Percentiles rank a stretch among this genome's conserved stretches.
Evolutionary conservation across 805 yeast species (phyloP).

Genomic region (Candida arabinofermentans): DNA sequence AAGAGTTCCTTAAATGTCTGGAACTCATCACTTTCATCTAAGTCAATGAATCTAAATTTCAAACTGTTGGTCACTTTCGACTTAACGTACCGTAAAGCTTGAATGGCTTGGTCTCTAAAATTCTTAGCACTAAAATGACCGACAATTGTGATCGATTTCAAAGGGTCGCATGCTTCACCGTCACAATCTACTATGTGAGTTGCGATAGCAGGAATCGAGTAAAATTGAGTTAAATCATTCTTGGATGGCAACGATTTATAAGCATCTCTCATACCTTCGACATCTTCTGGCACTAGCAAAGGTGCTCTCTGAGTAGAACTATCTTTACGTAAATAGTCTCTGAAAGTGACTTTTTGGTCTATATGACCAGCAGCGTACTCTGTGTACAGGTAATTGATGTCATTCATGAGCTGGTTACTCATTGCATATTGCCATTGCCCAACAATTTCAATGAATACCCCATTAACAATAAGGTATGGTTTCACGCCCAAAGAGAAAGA

Average conservation of each 20-base stretch:
- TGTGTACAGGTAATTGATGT: constrained; percentile 36
- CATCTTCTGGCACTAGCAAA: constrained; percentile 46
- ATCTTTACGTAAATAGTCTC: constrained; percentile 39
- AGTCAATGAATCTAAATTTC: constrained; percentile 19
- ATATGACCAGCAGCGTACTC: constrained; percentile 28
- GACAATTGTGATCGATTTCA: constrained; percentile 44
- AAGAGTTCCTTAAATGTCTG: constrained; percentile 4
- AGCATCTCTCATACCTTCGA: constrained; percentile 19
- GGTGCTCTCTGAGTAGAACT: constrained; percentile 44
- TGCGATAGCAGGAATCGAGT: background rate
- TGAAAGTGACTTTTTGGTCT: constrained; percentile 27
- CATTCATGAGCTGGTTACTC: constrained; percentile 51
- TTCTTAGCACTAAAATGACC: constrained; percentile 47
- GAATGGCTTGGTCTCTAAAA: constrained; percentile 42
- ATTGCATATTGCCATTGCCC: constrained; percentile 53
- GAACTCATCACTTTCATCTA: background rate
- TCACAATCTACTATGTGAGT: constrained; percentile 1
- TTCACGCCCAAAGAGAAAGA: constrained; percentile 36
- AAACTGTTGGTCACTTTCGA: constrained; percentile 5
- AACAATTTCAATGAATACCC: constrained; percentile 52
- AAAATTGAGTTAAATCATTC: constrained; percentile 2
- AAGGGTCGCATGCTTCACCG: constrained; percentile 1
- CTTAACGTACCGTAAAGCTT: constrained; percentile 25
- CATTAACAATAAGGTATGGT: constrained; percentile 66
- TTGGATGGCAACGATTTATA: constrained; percentile 11